Percentiles rank a stretch among this genome's conserved stretches.
phyloP scores from a whole-genome alignment of 306 rosid species.

The Pueraria montana region DNA sequence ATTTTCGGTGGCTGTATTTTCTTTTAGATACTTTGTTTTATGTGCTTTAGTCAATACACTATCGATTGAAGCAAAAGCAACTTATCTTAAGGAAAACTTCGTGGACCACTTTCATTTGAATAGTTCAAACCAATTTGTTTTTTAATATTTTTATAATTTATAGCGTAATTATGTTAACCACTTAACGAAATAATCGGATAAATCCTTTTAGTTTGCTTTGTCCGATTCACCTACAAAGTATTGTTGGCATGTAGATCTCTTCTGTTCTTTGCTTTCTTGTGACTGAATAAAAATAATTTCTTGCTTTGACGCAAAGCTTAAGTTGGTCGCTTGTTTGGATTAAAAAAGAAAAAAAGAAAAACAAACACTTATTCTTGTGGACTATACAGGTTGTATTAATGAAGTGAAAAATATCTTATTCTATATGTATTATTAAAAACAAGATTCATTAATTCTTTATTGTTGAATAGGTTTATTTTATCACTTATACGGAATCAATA shows the following conservation, averaged over 20 bases:
- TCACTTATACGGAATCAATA: neutral
- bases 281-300: conserved; percentile 24
- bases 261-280: conserved; percentile 6
- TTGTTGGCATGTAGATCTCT: neutral
- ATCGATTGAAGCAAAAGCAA: conserved; percentile 41
- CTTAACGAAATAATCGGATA: neutral
- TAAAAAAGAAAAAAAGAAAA: neutral
- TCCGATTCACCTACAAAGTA: neutral
- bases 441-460: neutral
- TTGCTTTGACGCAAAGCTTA: conserved; percentile 39
- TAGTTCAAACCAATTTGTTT: conserved; percentile 18
- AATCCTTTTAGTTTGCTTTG: neutral
- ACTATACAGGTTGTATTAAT: neutral
- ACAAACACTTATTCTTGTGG: neutral
- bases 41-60: conserved; percentile 47
- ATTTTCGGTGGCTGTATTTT: conserved; percentile 17
- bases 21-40: conserved; percentile 13
- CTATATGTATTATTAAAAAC: neutral
- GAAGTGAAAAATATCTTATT: neutral
- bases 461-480: neutral
- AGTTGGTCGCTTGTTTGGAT: neutral
- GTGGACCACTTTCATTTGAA: conserved; percentile 47
- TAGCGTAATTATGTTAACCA: neutral
- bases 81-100: conserved; percentile 27
- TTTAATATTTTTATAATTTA: conserved; percentile 25